Conservation (phyloP, 495 filamentous ascomycete species). For the Margaritispora aquatica region DNA sequence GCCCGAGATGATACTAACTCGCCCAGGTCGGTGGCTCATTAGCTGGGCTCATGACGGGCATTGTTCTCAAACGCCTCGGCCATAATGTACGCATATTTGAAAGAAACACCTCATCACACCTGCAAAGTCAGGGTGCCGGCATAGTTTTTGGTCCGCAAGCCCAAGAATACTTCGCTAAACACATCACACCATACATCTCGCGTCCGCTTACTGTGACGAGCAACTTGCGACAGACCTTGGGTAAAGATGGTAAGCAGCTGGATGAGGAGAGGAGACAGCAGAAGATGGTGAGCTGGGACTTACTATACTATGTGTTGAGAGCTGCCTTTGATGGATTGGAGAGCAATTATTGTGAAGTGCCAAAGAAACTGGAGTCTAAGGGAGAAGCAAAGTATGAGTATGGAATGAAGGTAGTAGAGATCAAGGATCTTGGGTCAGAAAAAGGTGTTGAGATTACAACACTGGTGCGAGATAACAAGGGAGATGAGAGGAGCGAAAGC, state of each 20-base stretch:
- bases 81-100: constrained; percentile 49
- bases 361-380: constrained; percentile 28
- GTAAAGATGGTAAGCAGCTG: background rate
- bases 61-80: constrained; percentile 42
- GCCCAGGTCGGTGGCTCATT: constrained; percentile 40
- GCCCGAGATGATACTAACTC: background rate
- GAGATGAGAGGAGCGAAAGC: constrained; percentile 29
- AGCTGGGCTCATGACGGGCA: constrained; percentile 37
- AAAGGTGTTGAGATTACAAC: background rate
- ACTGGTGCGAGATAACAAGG: background rate
- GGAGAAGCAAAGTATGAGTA: constrained; percentile 39
- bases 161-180: constrained; percentile 28
- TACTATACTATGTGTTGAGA: constrained; percentile 46
- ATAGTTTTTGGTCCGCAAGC: constrained; percentile 25
- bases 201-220: background rate
- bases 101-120: constrained; percentile 35
- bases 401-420: constrained; percentile 38
- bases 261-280: background rate
- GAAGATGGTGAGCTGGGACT: constrained; percentile 38
- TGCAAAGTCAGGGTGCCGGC: constrained; percentile 51
- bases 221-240: background rate
- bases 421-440: constrained; percentile 31
- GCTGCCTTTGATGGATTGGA: constrained; percentile 49
- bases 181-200: constrained; percentile 20
- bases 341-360: constrained; percentile 34